Evolutionary conservation across 768 basidiomycete genomes (phyloP).

Genomic region (Suillus cothurnatus): DNA sequence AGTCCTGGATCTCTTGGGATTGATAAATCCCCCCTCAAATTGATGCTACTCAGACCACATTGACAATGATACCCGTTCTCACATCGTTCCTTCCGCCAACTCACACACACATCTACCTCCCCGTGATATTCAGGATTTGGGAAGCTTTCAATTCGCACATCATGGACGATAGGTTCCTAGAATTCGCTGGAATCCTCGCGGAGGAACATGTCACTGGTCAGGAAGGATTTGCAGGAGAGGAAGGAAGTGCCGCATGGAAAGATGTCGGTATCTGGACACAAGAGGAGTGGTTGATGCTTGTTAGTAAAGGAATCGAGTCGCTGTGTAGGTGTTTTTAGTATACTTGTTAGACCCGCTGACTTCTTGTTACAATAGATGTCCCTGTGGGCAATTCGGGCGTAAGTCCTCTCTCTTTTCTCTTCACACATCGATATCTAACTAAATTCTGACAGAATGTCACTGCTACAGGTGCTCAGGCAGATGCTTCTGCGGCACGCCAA

Average conservation of each 20-base stretch:
- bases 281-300: conserved; percentile 78
- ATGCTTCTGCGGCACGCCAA: conserved; percentile 56
- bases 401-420: conserved; percentile 16
- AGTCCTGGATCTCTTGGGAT: conserved; percentile 23
- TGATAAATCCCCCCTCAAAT: conserved; percentile 7
- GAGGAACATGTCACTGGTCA: conserved; percentile 71
- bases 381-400: conserved; percentile 71
- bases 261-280: conserved; percentile 91
- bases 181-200: conserved; percentile 67
- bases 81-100: conserved; percentile 77
- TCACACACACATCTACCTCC: conserved; percentile 67
- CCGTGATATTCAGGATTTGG: conserved; percentile 74
- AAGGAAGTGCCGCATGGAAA: conserved; percentile 66
- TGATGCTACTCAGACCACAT: conserved; percentile 48
- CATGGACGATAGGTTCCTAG: conserved; percentile 74
- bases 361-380: conserved; percentile 15
- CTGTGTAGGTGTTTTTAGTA: conserved; percentile 55
- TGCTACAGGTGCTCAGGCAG: conserved; percentile 71
- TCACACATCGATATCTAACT: background rate
- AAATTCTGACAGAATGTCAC: conserved; percentile 51
- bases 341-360: conserved; percentile 12
- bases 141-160: conserved; percentile 75
- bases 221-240: conserved; percentile 51
- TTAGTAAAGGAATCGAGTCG: conserved; percentile 79
- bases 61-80: conserved; percentile 74